These are phyloP conservation scores for Pleurotus pulmonarius DNA, from an alignment of 768 basidiomycete species.

Conservation along the genomic window DNA sequence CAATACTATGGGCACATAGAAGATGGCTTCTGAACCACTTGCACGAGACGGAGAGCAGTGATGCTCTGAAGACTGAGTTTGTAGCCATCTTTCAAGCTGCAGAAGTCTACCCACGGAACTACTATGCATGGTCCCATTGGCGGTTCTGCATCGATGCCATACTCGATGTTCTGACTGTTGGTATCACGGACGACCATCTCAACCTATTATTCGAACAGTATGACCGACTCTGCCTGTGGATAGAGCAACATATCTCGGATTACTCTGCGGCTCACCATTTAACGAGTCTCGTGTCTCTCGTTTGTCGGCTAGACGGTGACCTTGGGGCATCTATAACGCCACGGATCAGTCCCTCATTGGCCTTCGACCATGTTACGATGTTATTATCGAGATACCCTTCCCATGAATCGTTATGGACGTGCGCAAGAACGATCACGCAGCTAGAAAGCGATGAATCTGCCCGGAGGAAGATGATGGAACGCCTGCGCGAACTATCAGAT, in stretches of 20 bases:
- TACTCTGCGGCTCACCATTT: conserved; percentile 60
- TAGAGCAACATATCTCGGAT: conserved; percentile 63
- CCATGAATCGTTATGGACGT: not conserved
- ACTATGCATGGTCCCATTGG: conserved; percentile 71
- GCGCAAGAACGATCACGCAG: not conserved
- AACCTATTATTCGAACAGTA: conserved; percentile 37
- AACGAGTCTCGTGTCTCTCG: conserved; percentile 30
- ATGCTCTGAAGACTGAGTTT: conserved; percentile 44
- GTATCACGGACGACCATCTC: conserved; percentile 17
- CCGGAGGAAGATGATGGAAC: not conserved
- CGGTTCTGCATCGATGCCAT: conserved; percentile 40
- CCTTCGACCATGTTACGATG: conserved; percentile 40
- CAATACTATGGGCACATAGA: conserved; percentile 67
- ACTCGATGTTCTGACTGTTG: conserved; percentile 15
- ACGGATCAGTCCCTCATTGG: conserved; percentile 9
- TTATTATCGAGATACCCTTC: conserved; percentile 28
- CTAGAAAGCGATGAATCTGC: not conserved
- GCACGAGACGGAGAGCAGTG: conserved; percentile 13
- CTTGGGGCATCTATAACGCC: conserved; percentile 2
- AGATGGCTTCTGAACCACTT: conserved; percentile 53
- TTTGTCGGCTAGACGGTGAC: conserved; percentile 14
- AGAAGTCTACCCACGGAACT: conserved; percentile 67
- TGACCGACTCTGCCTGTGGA: conserved; percentile 40
- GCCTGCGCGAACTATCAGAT: not conserved
- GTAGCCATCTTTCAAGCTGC: conserved; percentile 43